phyloP scores from a whole-genome alignment of 257 asterid genomes.

The Henckelia pumila region DNA sequence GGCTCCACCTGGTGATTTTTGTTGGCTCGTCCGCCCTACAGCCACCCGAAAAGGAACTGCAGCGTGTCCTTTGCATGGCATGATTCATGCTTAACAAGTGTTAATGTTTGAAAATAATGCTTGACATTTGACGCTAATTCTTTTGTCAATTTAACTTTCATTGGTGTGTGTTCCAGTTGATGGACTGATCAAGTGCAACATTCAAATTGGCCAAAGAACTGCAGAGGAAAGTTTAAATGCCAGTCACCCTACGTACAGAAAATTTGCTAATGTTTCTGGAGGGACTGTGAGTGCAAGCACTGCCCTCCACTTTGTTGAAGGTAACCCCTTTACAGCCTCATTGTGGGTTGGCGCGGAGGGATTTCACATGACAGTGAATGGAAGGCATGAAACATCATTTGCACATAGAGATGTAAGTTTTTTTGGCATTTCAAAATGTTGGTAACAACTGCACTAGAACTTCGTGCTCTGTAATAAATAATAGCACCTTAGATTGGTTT shows the following conservation, averaged over 20 bases:
- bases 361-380: constrained; percentile 91
- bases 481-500: background rate
- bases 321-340: constrained; percentile 86
- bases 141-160: constrained; percentile 19
- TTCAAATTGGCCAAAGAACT: constrained; percentile 39
- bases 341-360: constrained; percentile 91
- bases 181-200: constrained; percentile 77
- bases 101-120: background rate
- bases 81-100: background rate
- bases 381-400: constrained; percentile 94
- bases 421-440: background rate
- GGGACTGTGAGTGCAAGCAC: constrained; percentile 44
- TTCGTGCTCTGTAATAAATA: background rate
- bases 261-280: constrained; percentile 46
- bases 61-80: background rate
- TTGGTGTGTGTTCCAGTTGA: constrained; percentile 54
- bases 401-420: constrained; percentile 61
- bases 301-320: constrained; percentile 68
- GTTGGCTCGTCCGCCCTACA: no score
- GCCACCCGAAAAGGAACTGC: no score
- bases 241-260: constrained; percentile 38
- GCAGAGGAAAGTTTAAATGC: constrained; percentile 36
- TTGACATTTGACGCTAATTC: background rate
- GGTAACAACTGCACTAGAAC: background rate
- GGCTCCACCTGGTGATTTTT: background rate